A percentile compares a stretch with the other conserved stretches of the same genome.
phyloP scores from a whole-genome alignment of 1,139 yeast genomes.

The Eremothecium cymbalariae region DNA sequence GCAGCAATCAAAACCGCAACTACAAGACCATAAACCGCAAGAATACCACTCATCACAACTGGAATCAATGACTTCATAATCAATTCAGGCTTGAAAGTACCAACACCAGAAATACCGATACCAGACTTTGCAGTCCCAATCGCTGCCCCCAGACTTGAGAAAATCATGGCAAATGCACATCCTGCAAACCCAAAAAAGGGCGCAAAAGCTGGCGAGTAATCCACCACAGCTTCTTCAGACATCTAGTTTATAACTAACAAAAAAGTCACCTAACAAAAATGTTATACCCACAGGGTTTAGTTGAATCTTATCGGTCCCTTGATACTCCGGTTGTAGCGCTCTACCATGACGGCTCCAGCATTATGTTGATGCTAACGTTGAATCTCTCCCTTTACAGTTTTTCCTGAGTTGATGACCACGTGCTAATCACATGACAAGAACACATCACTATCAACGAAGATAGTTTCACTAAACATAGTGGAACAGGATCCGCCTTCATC shows the following conservation, averaged over 20 bases:
- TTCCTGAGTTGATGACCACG: too few species aligned
- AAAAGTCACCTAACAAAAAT: too few species aligned
- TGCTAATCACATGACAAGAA: too few species aligned
- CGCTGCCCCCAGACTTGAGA: slow-evolving; percentile 93
- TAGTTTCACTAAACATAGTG: too few species aligned
- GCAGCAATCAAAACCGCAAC: slow-evolving; percentile 96
- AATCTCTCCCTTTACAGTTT: too few species aligned
- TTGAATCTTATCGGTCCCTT: too few species aligned
- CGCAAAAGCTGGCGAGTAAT: slow-evolving; percentile 77
- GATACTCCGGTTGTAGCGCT: too few species aligned
- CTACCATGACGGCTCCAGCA: too few species aligned
- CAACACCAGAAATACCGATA: slow-evolving; percentile 89
- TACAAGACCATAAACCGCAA: slow-evolving; percentile 92
- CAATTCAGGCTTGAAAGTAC: slow-evolving; percentile 75
- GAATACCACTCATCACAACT: slow-evolving; percentile 96
- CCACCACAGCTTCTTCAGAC: slow-evolving; percentile 27
- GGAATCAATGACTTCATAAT: slow-evolving; percentile 84
- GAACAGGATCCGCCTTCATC: too few species aligned
- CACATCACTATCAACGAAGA: too few species aligned
- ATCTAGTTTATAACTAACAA: slow-evolving; percentile 5
- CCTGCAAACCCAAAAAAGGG: slow-evolving; percentile 94
- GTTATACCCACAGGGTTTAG: too few species aligned
- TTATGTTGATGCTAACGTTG: too few species aligned
- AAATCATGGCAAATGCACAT: slow-evolving; percentile 84
- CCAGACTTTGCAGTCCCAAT: slow-evolving; percentile 98